Base-by-base conservation (phyloP, 257 asterid genomes). In the Striga asiatica region DNA sequence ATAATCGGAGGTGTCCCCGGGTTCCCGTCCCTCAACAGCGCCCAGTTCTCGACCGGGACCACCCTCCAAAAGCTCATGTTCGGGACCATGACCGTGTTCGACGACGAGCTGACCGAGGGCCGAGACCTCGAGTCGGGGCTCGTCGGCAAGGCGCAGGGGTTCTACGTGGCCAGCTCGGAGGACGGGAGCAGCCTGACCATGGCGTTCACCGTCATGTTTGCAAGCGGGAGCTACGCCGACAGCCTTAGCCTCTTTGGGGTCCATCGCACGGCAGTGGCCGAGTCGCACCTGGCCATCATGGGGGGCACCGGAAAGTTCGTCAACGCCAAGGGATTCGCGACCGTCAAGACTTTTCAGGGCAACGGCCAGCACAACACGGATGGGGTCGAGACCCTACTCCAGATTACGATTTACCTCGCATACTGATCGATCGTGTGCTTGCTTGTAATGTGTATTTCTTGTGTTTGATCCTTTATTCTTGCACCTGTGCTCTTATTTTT, bases 261-360 rank as follows among this genome's bases (percentile, higher is more conserved):
- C 9, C 94, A 82, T 43, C 64, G 78, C 28, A 64, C 82, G 0
- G 81, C 74, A 1, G 85, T 61, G 9, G 78, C 97, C 5, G 95
- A 88, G 68, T 82, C 94, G 16, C 97, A 88, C 61, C 69, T 88
- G 54, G 95, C 95, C 1, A 64, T 88, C 7, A 80, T 84, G 95
- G 97, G 95, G 0, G 97, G 97, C 1, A 88, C 97, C 0, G 97
- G 97, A 17, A 84, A 84, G 68, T 83, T 74, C 20, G 95, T 82
- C 32, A 70, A 82, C 47, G 95, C 86, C 0, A 84, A 82, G 56
- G 97, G 95, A 0, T 61, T 78, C 20, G 97, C 97, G 0, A 63
- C 38, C 0, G 91, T 78, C 5, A 88, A 82, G 80, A 85, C 89
- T 0, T 64, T 80, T 13, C 80, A 83, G 0, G 78, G 74, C 16